Conservation (phyloP, 2,329 filamentous ascomycete species). For the Penicillium sp. region DNA sequence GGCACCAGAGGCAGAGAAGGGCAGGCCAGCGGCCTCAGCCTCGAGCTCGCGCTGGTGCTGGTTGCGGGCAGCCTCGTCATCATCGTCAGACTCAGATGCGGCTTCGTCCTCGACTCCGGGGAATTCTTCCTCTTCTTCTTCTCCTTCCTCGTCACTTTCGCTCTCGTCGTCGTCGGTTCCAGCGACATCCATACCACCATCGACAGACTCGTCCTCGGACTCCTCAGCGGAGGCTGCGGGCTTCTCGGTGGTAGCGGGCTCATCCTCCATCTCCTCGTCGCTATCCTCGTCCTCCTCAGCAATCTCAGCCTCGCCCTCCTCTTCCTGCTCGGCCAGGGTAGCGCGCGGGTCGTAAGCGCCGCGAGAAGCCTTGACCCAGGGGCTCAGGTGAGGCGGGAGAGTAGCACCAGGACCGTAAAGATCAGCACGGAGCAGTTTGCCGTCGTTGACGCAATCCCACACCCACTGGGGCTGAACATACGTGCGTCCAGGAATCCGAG, state of each 20-base stretch:
- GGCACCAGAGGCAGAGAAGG: slow-evolving; percentile 51
- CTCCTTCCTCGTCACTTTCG: slow-evolving; percentile 30
- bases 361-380: slow-evolving; percentile 85
- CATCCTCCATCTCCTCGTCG: slow-evolving; percentile 43
- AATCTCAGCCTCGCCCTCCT: slow-evolving; percentile 78
- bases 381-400: slow-evolving; percentile 90
- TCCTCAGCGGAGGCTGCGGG: slow-evolving; percentile 18
- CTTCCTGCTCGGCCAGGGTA: slow-evolving; percentile 82
- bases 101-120: slow-evolving; percentile 55
- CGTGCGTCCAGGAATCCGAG: slow-evolving; percentile 82
- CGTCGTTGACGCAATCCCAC: slow-evolving; percentile 94
- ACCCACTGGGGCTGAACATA: slow-evolving; percentile 99
- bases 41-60: slow-evolving; percentile 88
- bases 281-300: slow-evolving; percentile 54
- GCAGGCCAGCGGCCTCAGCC: slow-evolving; percentile 77
- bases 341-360: slow-evolving; percentile 91
- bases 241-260: slow-evolving; percentile 26
- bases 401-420: slow-evolving; percentile 87
- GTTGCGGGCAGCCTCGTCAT: slow-evolving; percentile 62
- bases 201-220: slow-evolving; percentile 23
- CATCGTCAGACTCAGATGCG: slow-evolving; percentile 56
- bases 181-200: slow-evolving; percentile 24
- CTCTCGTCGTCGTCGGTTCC: slow-evolving; percentile 24
- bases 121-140: slow-evolving; percentile 42
- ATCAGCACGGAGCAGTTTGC: slow-evolving; percentile 82